phyloP scores from a whole-genome alignment of 768 basidiomycete species.

The Naematelia encephala region DNA sequence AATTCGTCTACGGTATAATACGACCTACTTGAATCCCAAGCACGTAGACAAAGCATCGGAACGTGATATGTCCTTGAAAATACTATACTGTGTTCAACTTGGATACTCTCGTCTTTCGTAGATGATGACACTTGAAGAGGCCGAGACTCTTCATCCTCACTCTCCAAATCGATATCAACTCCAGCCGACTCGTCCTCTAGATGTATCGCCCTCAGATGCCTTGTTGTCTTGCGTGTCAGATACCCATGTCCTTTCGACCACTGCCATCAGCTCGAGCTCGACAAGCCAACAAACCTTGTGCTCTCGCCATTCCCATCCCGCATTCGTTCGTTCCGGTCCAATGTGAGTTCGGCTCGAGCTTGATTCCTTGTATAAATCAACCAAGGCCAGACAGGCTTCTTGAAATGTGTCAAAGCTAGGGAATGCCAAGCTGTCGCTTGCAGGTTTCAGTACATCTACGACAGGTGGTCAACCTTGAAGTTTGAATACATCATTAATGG shows the following conservation, averaged over 20 bases:
- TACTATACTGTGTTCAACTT: slow-evolving; percentile 16
- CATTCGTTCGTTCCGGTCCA: slow-evolving; percentile 13
- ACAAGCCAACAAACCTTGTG: slow-evolving; percentile 11
- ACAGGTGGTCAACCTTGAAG: too few species aligned
- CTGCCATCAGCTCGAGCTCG: not conserved
- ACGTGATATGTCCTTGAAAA: slow-evolving; percentile 20
- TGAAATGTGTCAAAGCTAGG: not conserved
- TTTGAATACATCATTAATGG: too few species aligned
- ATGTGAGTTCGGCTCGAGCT: not conserved
- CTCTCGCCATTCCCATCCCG: slow-evolving; percentile 22
- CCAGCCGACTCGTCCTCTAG: too few species aligned
- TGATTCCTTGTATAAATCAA: slow-evolving; percentile 14
- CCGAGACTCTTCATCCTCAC: not conserved
- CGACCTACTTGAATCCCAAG: slow-evolving; percentile 23
- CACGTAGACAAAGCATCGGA: slow-evolving; percentile 24
- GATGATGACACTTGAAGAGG: not conserved
- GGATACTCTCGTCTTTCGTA: slow-evolving; percentile 1
- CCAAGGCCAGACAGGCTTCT: slow-evolving; percentile 7
- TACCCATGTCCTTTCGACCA: not conserved
- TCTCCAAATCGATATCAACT: too few species aligned
- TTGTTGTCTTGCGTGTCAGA: not conserved
- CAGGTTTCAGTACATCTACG: not conserved
- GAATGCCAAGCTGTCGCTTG: not conserved
- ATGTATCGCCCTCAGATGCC: not conserved
- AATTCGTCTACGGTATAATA: slow-evolving; percentile 8